Evolutionary conservation across 2,329 filamentous ascomycete genomes (phyloP), one percentile per base, ranked within the genome.

Genomic region (Mycogone perniciosa): DNA sequence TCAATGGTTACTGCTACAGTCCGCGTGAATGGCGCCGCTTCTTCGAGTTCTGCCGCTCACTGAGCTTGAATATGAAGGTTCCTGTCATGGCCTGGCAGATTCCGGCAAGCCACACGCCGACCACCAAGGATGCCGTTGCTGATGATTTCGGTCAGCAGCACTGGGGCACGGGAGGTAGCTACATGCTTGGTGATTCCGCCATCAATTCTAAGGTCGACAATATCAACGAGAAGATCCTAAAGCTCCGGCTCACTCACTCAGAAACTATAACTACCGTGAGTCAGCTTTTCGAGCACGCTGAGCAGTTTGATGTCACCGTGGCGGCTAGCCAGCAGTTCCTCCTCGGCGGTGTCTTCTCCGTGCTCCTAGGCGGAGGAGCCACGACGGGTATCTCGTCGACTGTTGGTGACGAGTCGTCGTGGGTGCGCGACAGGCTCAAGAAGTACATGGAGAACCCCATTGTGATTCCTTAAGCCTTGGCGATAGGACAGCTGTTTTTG

Each of bases 31-130:
- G 50, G 50, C 6, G 33, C 11, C 45, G 35, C 11, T 52, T 45
- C 41, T 52, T 48, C 20, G 46, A 52, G 34, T 52, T 49, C 26
- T 48, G 41, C 35, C n/a, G 10, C 3, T 9, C 30, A 1, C 35
- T 52, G 11, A 33, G 41, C 20, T 27, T 8, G 4, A 20, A 13
- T 7, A 33, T 52, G 6, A 27, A 31, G 11, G 27, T 30, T 8
- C 50, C 46, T 27, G 20, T 52, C 5, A 48, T 48, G 50, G 29
- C 46, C 35, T 53, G 50, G 50, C 50, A 49, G 50, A 48, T 49
- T 26, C 46, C 50, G 6, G 10, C 50, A n/a, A 49, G 41, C 41
- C 43, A 38, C n/a, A 40, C 41, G 7, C 50, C 50, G 8, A 29
- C 20, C 4, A 27, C 35, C 7, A 39, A 31, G 7, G 50, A 52